Evolutionary conservation across 108 stramenopile species (phyloP), one percentile per base, ranked within the genome.

Genomic region (Discostella pseudostelligera): DNA sequence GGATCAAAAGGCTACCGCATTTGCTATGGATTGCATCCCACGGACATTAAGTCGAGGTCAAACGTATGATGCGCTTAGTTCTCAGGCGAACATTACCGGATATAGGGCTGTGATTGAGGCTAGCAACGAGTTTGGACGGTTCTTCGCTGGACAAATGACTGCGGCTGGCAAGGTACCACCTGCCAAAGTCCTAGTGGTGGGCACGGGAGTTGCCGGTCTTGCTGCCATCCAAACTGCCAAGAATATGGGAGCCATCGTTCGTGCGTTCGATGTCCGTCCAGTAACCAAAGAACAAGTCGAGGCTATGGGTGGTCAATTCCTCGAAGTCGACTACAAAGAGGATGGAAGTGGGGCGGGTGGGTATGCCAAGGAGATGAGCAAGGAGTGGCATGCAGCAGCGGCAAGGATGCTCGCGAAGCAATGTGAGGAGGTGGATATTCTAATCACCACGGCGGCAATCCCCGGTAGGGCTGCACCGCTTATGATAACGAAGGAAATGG

Each of bases 271-370:
- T 77, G 98, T 99, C 4, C 86, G 99, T 26, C 92, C 97, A 13
- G 98, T 95, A 8, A 99, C 97, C 61, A 95, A 96, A 72, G 99
- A 99, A 78, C 99, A 99, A 87, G 97, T 99, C 21, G 97, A 99
- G 72, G 94, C 96, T 35, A 96, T 99, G 87, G 99, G 98, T 13
- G 99, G 92, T 17, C 89, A 96, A 37, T 99, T 99, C 74, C 86
- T 99, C 32, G 86, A 96, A 63, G 97, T 99, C 39, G 93, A 96
- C 48, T 83, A 69, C 71, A 43, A 92, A 65, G 99, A 99, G 80
- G 98, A 99, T 62, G 98, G 98, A 9, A 83, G 84, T 59, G 99
- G 96, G n/a, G 89, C 95, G 29, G 99, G 99, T 32, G 99, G 99
- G 42, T 99, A 99, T 80, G 99, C 99, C 67, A 99, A 99, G 85